Base-by-base conservation (phyloP, 164 flowering plant genomes). In the Vitis amurensis region DNA sequence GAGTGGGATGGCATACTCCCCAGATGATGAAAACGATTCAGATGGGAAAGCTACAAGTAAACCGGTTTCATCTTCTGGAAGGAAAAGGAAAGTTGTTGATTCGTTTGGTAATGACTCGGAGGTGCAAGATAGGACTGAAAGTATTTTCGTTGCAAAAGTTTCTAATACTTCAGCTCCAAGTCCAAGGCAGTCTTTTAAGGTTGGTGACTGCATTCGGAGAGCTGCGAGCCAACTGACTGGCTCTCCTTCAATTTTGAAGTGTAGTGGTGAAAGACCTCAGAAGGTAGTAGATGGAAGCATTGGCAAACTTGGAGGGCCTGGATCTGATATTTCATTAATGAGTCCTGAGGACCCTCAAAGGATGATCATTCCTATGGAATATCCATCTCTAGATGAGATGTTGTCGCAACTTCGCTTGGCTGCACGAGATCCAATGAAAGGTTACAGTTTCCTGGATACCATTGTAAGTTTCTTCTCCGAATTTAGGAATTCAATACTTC, bases 191-290 rank as follows among this genome's bases (percentile, higher is more conserved):
- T 84, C 90, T 10, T 84, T 86, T 59, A 91, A 86, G 64, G 82
- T 94, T 66, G 97, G 98, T 59, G 98, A 89, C n/a, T 84, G 92
- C 76, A 84, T 94, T 51, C 75, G 86, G 12, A 84, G 86, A 67
- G 85, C 76, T 77, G 97, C 97, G 5, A 89, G 86, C 79, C 91
- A 82, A 71, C 78, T 88, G 68, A 80, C 88, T n/a, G 94, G 87
- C 16, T 73, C 93, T 48, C 73, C 86, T 15, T 71, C 89, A 50
- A 69, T 76, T 37, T 14, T 77, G 49, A 85, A 82, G 71, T 11
- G 57, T 49, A 67, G 61, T 56, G 74, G 70, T 61, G 78, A 67
- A 69, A 74, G 66, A 57, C 57, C 48, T 57, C 77, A 70, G 73
- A 79, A 69, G 68, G 59, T 44, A 4, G 44, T 37, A 17, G 81